Base-by-base conservation (phyloP, 805 yeast genomes). In the Monosporozyma siamensis region DNA sequence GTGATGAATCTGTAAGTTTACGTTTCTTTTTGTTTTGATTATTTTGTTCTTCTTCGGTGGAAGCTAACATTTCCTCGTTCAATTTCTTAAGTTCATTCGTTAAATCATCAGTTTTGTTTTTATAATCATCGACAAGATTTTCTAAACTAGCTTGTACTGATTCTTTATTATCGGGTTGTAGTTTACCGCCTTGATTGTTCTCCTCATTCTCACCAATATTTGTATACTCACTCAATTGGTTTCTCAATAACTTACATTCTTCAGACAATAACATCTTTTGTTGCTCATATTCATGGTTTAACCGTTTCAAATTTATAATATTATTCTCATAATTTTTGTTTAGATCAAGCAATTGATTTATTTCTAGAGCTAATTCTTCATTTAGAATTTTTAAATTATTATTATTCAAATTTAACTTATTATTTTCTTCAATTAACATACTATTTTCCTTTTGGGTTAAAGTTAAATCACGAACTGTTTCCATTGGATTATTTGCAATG, bases 221-320 rank as follows among this genome's bases (percentile, higher is more conserved):
- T 9, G 48, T 38, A 25, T 48, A 44, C 2, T 46, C 34, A 15
- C 77, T 71, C 40, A 82, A 55, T 57, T 78, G 80, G 32, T 67
- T 68, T 45, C 82, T 66, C 41, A 82, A 61, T 44, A 78, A 69
- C 42, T 69, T 74, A 23, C 78, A 70, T 53, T 82, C 89, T 47
- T 74, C 76, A 20, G 64, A 52, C n/a, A 79, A 72, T 34, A 81
- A 61, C 3, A 64, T 53, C 40, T 69, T 69, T 44, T 78, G 80
- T 41, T 73, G 71, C 39, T 75, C 75, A 5, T 74, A 55, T 43
- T 78, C 72, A 60, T 46, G 58, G 39, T 65, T 66, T 5, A 67
- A 42, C 43, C 55, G 64, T 18, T 56, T 54, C 30, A 63, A 39
- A 41, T 61, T 62, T 32, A 43, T 51, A 47, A 53, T 59, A 45